A percentile compares a stretch with the other conserved stretches of the same genome.
Evolutionary conservation across 2,329 filamentous ascomycete genomes (phyloP).

Genomic region (Lomentospora prolificans): DNA sequence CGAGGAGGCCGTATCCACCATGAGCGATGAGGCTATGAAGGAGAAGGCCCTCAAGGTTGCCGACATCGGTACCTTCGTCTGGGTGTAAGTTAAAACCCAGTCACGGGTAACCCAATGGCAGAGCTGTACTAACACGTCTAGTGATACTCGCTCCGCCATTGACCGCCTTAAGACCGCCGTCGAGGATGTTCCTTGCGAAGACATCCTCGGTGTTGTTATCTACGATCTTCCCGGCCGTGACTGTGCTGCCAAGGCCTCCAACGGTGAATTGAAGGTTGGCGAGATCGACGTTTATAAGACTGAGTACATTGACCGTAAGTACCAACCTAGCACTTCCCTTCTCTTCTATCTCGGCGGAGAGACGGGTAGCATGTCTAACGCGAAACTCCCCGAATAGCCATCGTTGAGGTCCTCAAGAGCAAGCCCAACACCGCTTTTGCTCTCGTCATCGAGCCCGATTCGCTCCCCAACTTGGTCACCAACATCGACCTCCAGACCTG

Average conservation of each 20-base stretch:
- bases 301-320: slow-evolving; percentile 29
- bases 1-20: slow-evolving; percentile 21
- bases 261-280: slow-evolving; percentile 49
- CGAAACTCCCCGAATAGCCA: slow-evolving; percentile 18
- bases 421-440: slow-evolving; percentile 41
- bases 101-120: no score
- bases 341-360: neutral
- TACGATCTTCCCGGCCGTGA: slow-evolving; percentile 56
- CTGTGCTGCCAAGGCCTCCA: slow-evolving; percentile 52
- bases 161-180: slow-evolving; percentile 25
- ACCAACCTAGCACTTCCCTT: neutral
- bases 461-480: slow-evolving; percentile 52
- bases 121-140: slow-evolving; percentile 10
- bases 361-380: slow-evolving; percentile 12
- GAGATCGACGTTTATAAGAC: slow-evolving; percentile 33
- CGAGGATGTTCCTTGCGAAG: slow-evolving; percentile 23
- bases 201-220: slow-evolving; percentile 42
- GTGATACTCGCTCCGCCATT: slow-evolving; percentile 28
- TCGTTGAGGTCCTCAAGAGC: slow-evolving; percentile 39
- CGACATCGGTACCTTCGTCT: slow-evolving; percentile 29
- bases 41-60: slow-evolving; percentile 23
- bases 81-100: slow-evolving; percentile 23
- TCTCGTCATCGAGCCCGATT: slow-evolving; percentile 47
- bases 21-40: slow-evolving; percentile 20
- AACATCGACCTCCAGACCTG: slow-evolving; percentile 46